Evolutionary conservation across 2,329 filamentous ascomycete species (phyloP).

Genomic region (Exophiala aquamarina): DNA sequence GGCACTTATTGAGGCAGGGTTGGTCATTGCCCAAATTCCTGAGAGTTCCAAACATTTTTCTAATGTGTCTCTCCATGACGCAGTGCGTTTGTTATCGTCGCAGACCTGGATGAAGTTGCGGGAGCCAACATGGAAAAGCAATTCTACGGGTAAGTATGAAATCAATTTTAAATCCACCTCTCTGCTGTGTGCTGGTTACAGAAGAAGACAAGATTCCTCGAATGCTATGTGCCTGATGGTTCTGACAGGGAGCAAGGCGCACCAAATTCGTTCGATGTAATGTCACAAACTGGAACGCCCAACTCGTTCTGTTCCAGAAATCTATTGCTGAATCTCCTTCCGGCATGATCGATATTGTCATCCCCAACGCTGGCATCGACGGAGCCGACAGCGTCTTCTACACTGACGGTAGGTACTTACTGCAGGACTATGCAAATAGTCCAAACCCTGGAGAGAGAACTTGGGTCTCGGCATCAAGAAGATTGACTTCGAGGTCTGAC

Average conservation of each 20-base stretch:
- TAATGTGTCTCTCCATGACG: conserved; percentile 1
- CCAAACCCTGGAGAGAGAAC: background rate
- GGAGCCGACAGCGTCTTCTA: conserved; percentile 35
- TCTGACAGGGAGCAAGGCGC: background rate
- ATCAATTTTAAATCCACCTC: background rate
- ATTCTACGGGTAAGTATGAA: too few relatives aligned
- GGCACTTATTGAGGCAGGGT: conserved; percentile 11
- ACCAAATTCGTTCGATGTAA: conserved; percentile 43
- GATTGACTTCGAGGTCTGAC: too few relatives aligned
- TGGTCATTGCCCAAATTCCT: background rate
- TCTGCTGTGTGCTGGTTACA: conserved; percentile 24
- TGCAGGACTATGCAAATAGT: background rate
- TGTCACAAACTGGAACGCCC: conserved; percentile 64
- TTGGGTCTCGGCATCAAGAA: background rate
- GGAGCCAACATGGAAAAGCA: background rate
- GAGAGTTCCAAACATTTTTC: background rate
- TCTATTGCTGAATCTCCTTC: conserved; percentile 54
- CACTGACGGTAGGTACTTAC: conserved; percentile 14
- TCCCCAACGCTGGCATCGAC: conserved; percentile 66
- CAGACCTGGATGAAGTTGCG: conserved; percentile 34
- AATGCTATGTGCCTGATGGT: background rate
- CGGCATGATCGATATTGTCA: conserved; percentile 60
- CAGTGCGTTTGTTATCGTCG: conserved; percentile 23
- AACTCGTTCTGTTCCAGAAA: conserved; percentile 62
- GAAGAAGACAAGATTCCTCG: conserved; percentile 31